These are phyloP conservation scores for Brassica rapa DNA, from an alignment of 345 rosid species.

Conservation along the genomic window DNA sequence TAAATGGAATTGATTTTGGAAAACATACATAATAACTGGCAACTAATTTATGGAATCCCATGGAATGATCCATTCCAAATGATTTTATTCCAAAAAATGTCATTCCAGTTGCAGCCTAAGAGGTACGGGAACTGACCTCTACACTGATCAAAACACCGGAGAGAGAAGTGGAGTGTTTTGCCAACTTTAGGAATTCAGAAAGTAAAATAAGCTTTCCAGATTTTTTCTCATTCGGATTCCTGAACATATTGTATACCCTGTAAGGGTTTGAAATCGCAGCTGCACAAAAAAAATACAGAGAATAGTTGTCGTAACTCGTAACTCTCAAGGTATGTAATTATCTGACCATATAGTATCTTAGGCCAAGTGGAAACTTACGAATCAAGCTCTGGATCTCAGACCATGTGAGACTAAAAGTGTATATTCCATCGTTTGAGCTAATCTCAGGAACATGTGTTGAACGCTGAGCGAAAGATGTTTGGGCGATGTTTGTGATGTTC, in stretches of 20 bases:
- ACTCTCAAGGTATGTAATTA: neutral
- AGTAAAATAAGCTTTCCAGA: slow-evolving; percentile 56
- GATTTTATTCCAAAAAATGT: no score
- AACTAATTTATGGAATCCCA: no score
- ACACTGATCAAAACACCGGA: slow-evolving; percentile 75
- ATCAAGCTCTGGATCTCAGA: slow-evolving; percentile 54
- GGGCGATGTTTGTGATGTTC: slow-evolving; percentile 46
- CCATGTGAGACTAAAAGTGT: slow-evolving; percentile 75
- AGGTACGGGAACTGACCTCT: slow-evolving; percentile 55
- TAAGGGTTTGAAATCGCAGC: slow-evolving; percentile 65
- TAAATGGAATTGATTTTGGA: no score
- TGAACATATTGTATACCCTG: slow-evolving; percentile 29
- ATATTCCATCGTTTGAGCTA: slow-evolving; percentile 44
- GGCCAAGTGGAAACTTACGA: slow-evolving; percentile 50
- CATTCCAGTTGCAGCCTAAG: no score
- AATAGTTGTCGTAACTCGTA: neutral
- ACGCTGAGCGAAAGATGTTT: slow-evolving; percentile 41
- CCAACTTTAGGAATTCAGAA: slow-evolving; percentile 63
- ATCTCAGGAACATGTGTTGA: slow-evolving; percentile 51
- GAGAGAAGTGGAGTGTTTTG: slow-evolving; percentile 62
- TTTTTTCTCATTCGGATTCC: slow-evolving; percentile 58
- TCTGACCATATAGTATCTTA: no score
- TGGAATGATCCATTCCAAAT: no score
- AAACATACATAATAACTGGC: no score
- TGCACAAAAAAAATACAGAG: slow-evolving; percentile 36